Evolutionary conservation across 441 rosid species (phyloP).

Genomic region (Hura crepitans): DNA sequence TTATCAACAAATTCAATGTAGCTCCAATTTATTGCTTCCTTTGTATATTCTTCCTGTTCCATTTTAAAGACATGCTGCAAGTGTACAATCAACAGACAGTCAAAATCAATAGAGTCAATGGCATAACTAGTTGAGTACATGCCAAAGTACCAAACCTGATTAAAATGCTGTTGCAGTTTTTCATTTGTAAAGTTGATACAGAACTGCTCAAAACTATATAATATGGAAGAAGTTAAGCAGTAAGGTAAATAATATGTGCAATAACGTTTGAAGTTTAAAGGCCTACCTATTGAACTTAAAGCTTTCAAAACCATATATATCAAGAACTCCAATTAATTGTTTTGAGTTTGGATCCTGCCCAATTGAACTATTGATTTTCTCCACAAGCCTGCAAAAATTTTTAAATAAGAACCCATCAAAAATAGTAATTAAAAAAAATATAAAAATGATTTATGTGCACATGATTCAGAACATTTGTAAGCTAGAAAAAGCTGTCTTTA

Average conservation of each 20-base stretch:
- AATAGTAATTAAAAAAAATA: no score
- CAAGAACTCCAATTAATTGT: constrained; percentile 76
- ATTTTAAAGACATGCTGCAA: constrained; percentile 96
- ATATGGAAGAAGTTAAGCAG: no score
- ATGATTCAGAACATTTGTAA: no score
- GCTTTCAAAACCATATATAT: constrained; percentile 95
- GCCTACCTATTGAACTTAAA: constrained; percentile 91
- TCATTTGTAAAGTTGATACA: constrained; percentile 97
- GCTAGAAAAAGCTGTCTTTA: no score
- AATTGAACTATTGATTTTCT: constrained; percentile 67
- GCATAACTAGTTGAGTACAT: not conserved
- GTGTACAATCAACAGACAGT: constrained; percentile 23
- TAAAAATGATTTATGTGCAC: no score
- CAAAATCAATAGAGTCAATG: constrained; percentile 22
- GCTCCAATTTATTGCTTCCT: constrained; percentile 94
- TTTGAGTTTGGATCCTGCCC: constrained; percentile 78
- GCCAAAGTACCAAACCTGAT: constrained; percentile 53
- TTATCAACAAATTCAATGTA: constrained; percentile 98
- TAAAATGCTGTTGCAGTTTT: constrained; percentile 98
- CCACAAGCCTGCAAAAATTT: constrained; percentile 71
- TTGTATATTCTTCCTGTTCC: constrained; percentile 98
- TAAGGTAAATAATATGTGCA: no score
- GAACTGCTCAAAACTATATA: constrained; percentile 99
- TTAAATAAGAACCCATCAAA: no score
- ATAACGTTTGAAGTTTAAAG: no score